phyloP scores from a whole-genome alignment of 2,329 filamentous ascomycete species.

The Lachnellula suecica region DNA sequence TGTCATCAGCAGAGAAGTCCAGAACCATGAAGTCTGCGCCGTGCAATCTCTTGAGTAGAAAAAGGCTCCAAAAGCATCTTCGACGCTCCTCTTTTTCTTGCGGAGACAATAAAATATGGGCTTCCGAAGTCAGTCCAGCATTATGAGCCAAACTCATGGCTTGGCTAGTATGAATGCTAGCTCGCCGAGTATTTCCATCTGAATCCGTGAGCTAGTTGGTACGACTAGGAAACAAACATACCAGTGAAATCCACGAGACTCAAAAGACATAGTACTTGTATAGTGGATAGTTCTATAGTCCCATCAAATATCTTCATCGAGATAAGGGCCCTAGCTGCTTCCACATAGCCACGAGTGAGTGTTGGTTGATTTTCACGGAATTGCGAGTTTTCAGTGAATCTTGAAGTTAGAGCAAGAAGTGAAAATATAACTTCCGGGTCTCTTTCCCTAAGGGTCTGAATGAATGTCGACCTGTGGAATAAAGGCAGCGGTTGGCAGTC shows the following conservation, averaged over 20 bases:
- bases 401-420: conserved; percentile 40
- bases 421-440: conserved; percentile 36
- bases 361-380: conserved; percentile 21
- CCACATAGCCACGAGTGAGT: conserved; percentile 37
- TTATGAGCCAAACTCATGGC: conserved; percentile 45
- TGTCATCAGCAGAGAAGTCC: conserved; percentile 36
- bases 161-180: conserved; percentile 43
- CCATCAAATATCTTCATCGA: conserved; percentile 37
- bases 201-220: background rate
- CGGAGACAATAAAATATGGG: conserved; percentile 12
- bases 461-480: conserved; percentile 42
- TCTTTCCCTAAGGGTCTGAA: conserved; percentile 38
- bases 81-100: conserved; percentile 30
- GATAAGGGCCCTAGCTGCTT: conserved; percentile 31
- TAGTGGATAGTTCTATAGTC: conserved; percentile 36
- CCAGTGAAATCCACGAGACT: conserved; percentile 39
- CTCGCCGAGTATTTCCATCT: conserved; percentile 46
- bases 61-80: conserved; percentile 35
- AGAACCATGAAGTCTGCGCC: conserved; percentile 39
- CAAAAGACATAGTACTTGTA: conserved; percentile 39
- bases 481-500: conserved; percentile 50
- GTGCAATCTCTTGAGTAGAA: conserved; percentile 32
- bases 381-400: conserved; percentile 38
- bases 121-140: conserved; percentile 42
- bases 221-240: conserved; percentile 15